phyloP scores from a whole-genome alignment of 225 moss, liverwort and hornwort species.

The Marchantia paleacea region DNA sequence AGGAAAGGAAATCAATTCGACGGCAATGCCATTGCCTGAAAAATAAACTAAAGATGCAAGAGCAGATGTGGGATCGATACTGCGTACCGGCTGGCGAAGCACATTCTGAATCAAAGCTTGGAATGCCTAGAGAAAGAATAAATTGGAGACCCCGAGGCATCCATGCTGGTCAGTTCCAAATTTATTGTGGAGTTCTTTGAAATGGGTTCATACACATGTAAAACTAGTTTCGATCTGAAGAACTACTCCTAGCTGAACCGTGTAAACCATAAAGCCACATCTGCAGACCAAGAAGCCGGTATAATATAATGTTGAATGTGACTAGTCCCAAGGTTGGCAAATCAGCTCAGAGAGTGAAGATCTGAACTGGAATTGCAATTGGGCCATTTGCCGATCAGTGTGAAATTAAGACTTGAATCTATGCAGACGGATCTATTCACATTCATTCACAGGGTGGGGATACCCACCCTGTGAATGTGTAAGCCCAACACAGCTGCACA shows the following conservation, averaged over 20 bases:
- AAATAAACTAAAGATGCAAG: too few species aligned
- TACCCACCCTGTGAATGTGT: too few species aligned
- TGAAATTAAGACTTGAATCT: background rate
- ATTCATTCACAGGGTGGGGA: too few species aligned
- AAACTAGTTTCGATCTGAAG: background rate
- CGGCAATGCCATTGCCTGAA: too few species aligned
- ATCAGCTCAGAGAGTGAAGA: background rate
- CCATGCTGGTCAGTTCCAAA: too few species aligned
- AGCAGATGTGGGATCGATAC: too few species aligned
- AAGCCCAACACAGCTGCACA: background rate
- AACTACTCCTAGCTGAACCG: background rate
- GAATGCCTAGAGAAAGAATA: too few species aligned
- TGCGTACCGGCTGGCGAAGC: too few species aligned
- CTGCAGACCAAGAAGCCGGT: background rate
- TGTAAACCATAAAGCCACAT: background rate
- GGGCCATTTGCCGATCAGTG: background rate
- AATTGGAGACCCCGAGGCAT: too few species aligned
- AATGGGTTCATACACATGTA: background rate
- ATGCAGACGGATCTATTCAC: background rate
- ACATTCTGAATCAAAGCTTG: too few species aligned
- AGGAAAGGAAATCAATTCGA: too few species aligned
- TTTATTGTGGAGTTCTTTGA: too few species aligned
- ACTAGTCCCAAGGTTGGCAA: background rate
- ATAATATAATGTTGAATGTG: background rate
- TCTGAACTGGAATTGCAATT: background rate